phyloP scores from a whole-genome alignment of 1,284 basidiomycete species.

The Salmacisia buchloeana region DNA sequence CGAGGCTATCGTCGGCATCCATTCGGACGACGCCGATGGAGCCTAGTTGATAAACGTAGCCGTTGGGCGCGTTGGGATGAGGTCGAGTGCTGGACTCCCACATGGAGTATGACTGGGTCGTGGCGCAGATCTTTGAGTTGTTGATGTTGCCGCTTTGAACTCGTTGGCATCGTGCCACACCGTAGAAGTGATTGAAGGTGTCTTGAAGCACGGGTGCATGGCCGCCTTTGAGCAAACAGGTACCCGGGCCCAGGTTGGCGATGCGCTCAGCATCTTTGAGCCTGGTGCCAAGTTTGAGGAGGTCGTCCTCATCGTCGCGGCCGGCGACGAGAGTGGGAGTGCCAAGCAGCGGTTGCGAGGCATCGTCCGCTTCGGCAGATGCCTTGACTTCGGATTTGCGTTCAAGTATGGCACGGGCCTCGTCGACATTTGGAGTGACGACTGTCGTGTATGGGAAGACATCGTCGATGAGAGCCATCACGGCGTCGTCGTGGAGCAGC shows the following conservation, averaged over 20 bases:
- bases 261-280: slow-evolving; percentile 59
- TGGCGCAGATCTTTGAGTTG: too few relatives aligned
- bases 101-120: not conserved
- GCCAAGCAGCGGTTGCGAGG: too few relatives aligned
- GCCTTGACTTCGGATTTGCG: too few relatives aligned
- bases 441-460: slow-evolving; percentile 70
- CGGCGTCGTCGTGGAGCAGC: slow-evolving; percentile 65
- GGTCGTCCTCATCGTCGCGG: not conserved
- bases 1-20: too few relatives aligned
- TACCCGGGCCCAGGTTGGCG: slow-evolving; percentile 56
- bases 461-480: slow-evolving; percentile 60
- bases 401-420: slow-evolving; percentile 56
- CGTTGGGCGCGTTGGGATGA: not conserved
- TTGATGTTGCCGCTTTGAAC: too few relatives aligned
- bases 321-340: not conserved
- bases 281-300: slow-evolving; percentile 17
- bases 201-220: slow-evolving; percentile 57
- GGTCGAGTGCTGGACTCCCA: not conserved
- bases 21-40: not conserved
- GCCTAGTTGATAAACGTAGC: not conserved
- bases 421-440: slow-evolving; percentile 81
- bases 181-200: too few relatives aligned
- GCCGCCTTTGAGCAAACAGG: slow-evolving; percentile 81
- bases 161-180: too few relatives aligned
- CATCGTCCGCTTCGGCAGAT: too few relatives aligned